Percentiles rank a stretch among this genome's conserved stretches.
Evolutionary conservation across 2,329 filamentous ascomycete genomes (phyloP).

Genomic region (Colletotrichum shisoi): DNA sequence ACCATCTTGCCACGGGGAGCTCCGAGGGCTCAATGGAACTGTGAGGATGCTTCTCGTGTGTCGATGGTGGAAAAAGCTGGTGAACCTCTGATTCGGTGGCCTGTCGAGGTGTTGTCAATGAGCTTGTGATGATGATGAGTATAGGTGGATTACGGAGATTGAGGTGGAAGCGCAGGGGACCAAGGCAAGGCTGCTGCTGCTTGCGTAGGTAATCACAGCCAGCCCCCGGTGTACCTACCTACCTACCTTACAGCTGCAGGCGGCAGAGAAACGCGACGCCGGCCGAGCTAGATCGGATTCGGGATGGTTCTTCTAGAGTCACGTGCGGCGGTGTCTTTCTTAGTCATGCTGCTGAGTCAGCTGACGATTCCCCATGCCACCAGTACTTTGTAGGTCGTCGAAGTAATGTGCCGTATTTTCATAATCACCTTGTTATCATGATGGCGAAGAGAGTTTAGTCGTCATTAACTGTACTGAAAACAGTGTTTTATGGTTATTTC

Average conservation of each 20-base stretch:
- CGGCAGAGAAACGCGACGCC: conserved; percentile 58
- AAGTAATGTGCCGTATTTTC: no score
- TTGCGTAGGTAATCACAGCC: conserved; percentile 37
- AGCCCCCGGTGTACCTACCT: neutral
- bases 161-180: conserved; percentile 48
- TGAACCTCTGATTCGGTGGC: conserved; percentile 1
- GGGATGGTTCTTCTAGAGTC: fast-evolving
- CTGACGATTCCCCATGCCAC: neutral
- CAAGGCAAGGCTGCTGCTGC: conserved; percentile 38
- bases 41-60: neutral
- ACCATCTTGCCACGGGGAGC: conserved; percentile 44
- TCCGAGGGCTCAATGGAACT: conserved; percentile 25
- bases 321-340: neutral
- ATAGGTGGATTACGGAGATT: conserved; percentile 43
- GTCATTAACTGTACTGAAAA: no score
- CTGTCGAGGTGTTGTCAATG: conserved; percentile 2
- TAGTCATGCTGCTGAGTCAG: conserved; percentile 3
- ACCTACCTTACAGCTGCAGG: conserved; percentile 46
- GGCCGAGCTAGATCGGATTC: conserved; percentile 23
- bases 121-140: conserved; percentile 36
- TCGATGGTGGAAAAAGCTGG: neutral
- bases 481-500: no score
- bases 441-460: no score
- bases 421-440: no score
- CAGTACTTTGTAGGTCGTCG: no score